A percentile compares a stretch with the other conserved stretches of the same genome.
Evolutionary conservation across 768 basidiomycete genomes (phyloP).

Genomic region (Dictyophora rubrovolvata): DNA sequence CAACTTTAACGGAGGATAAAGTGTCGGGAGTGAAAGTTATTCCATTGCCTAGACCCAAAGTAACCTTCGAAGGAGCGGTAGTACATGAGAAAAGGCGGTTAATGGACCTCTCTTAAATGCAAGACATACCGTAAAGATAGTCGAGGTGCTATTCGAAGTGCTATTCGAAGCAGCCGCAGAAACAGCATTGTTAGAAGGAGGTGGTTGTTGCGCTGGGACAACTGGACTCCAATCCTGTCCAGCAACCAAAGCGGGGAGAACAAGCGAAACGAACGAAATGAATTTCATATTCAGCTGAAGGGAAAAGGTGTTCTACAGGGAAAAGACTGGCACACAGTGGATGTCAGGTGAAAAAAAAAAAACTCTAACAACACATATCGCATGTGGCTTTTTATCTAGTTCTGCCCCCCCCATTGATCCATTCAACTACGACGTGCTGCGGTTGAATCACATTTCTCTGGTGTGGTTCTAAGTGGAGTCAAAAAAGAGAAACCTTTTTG

Average conservation of each 20-base stretch:
- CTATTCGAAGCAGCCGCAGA: neutral
- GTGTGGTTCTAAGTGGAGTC: neutral
- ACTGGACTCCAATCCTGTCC: neutral
- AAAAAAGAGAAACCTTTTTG: neutral
- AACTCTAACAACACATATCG: neutral
- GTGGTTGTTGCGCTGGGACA: neutral
- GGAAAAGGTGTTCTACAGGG: neutral
- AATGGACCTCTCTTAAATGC: neutral
- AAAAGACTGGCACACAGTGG: neutral
- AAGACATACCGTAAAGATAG: neutral
- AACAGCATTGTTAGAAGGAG: neutral
- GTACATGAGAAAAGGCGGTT: neutral
- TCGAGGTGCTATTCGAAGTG: neutral
- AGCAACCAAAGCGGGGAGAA: neutral
- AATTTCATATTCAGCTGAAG: neutral
- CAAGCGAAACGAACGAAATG: neutral
- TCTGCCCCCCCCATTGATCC: neutral
- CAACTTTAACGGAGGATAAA: neutral
- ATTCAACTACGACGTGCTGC: neutral
- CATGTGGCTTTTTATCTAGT: neutral
- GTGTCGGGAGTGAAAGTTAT: neutral
- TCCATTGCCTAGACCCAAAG: neutral
- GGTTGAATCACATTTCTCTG: neutral
- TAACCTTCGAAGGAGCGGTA: neutral
- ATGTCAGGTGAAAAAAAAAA: neutral